phyloP scores from a whole-genome alignment of 352 stramenopile genomes.

The Phytophthora syringae region DNA sequence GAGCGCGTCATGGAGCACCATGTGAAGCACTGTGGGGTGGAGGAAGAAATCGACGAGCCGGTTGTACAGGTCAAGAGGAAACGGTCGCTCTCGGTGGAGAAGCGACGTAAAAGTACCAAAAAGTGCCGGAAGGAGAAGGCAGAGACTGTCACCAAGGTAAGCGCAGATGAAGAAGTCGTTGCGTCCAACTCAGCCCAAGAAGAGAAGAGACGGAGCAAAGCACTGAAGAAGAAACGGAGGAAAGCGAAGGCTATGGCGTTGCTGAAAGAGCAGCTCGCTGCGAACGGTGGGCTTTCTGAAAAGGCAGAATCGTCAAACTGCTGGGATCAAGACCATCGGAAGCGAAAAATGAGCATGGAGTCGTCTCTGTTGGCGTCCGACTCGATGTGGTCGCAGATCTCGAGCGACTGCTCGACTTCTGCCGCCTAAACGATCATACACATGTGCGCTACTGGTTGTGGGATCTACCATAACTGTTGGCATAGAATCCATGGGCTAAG shows the following conservation, averaged over 20 bases:
- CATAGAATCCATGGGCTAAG: no score
- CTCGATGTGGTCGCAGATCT: conserved; percentile 74
- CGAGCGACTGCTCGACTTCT: conserved; percentile 46
- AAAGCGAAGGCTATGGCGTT: conserved; percentile 11
- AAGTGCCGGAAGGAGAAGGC: conserved; percentile 29
- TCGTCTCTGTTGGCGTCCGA: conserved; percentile 66
- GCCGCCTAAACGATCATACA: conserved; percentile 16
- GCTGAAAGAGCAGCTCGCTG: conserved; percentile 3
- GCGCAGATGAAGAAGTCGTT: neutral
- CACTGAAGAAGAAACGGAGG: conserved; percentile 21
- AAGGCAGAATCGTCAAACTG: conserved; percentile 8
- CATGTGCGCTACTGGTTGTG: no score
- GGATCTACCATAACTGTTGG: no score
- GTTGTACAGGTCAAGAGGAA: conserved; percentile 34
- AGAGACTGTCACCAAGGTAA: conserved; percentile 7
- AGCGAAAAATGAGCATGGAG: conserved; percentile 73
- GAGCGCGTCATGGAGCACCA: conserved; percentile 52
- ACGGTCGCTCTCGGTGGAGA: conserved; percentile 30
- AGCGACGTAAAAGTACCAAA: neutral
- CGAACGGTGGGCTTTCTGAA: neutral
- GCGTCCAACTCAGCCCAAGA: neutral
- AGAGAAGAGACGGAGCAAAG: neutral
- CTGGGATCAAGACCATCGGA: conserved; percentile 24
- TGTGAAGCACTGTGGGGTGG: conserved; percentile 36
- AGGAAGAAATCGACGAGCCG: conserved; percentile 23